Percentiles rank a stretch among this genome's conserved stretches.
Evolutionary conservation across 306 rosid genomes (phyloP).

Genomic region (Sicyos baderoa): DNA sequence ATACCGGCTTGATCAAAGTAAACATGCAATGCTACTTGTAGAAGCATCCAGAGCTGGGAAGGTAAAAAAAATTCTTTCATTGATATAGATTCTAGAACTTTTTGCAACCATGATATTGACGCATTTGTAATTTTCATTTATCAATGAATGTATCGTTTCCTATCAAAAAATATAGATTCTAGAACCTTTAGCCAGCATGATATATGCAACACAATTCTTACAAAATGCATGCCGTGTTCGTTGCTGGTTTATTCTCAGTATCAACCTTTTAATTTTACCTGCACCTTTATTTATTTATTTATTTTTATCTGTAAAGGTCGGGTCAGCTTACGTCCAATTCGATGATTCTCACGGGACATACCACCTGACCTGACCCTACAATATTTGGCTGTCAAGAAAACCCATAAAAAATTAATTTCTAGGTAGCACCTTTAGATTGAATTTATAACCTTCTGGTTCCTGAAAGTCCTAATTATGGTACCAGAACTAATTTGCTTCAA

Average conservation of each 20-base stretch:
- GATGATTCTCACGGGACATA: no score
- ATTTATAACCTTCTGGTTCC: no score
- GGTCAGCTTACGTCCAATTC: no score
- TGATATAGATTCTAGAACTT: constrained; percentile 10
- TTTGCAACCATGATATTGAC: not conserved
- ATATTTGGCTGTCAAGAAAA: no score
- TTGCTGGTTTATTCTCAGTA: not conserved
- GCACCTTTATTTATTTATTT: not conserved
- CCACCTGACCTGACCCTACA: no score
- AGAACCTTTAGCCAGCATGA: constrained; percentile 1
- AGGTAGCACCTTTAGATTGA: no score
- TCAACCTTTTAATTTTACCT: constrained; percentile 1
- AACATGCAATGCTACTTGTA: constrained; percentile 41
- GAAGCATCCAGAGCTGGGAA: constrained; percentile 87
- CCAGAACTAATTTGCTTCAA: not conserved
- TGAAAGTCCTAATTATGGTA: no score
- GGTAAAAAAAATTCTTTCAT: constrained; percentile 29
- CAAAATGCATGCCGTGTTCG: not conserved
- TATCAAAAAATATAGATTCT: not conserved
- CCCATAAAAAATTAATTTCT: no score
- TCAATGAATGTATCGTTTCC: no score
- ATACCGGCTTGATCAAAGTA: constrained; percentile 60
- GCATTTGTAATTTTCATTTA: no score
- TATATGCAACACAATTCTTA: not conserved
- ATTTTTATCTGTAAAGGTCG: no score